Percentiles rank a stretch among this genome's conserved stretches.
phyloP scores from a whole-genome alignment of 768 basidiomycete genomes.

The Wakefieldia striispora region DNA sequence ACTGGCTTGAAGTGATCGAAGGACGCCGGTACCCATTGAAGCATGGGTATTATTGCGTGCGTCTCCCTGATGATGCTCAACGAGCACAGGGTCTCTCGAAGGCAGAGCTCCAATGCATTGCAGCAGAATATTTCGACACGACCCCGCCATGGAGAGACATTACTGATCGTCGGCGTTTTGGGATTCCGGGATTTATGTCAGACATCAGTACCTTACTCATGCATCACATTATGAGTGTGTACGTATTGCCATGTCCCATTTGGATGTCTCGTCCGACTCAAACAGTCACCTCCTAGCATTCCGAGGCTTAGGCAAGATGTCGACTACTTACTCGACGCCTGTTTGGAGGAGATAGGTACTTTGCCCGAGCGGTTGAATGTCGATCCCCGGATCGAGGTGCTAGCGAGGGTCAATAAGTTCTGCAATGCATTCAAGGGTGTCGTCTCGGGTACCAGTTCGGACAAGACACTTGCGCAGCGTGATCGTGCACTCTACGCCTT shows the following conservation, averaged over 20 bases:
- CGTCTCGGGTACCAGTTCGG: slow-evolving; percentile 32
- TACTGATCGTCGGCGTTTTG: slow-evolving; percentile 48
- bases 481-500: slow-evolving; percentile 32
- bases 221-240: slow-evolving; percentile 53
- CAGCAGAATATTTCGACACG: slow-evolving; percentile 44
- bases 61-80: slow-evolving; percentile 59
- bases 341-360: slow-evolving; percentile 30
- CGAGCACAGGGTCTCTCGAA: slow-evolving; percentile 39
- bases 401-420: slow-evolving; percentile 44
- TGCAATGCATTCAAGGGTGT: slow-evolving; percentile 36
- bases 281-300: slow-evolving; percentile 36
- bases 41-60: slow-evolving; percentile 66
- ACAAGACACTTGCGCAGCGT: slow-evolving; percentile 37
- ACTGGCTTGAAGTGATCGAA: slow-evolving; percentile 54
- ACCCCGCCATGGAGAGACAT: slow-evolving; percentile 54
- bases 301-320: slow-evolving; percentile 44
- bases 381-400: slow-evolving; percentile 47
- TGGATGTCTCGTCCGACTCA: slow-evolving; percentile 2
- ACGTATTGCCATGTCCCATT: slow-evolving; percentile 14
- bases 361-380: slow-evolving; percentile 40
- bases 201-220: slow-evolving; percentile 54
- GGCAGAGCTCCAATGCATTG: slow-evolving; percentile 36
- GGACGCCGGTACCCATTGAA: slow-evolving; percentile 44
- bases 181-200: slow-evolving; percentile 49
- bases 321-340: slow-evolving; percentile 37